Conservation (phyloP, 768 basidiomycete species). For the Lactifluus rugatus region DNA sequence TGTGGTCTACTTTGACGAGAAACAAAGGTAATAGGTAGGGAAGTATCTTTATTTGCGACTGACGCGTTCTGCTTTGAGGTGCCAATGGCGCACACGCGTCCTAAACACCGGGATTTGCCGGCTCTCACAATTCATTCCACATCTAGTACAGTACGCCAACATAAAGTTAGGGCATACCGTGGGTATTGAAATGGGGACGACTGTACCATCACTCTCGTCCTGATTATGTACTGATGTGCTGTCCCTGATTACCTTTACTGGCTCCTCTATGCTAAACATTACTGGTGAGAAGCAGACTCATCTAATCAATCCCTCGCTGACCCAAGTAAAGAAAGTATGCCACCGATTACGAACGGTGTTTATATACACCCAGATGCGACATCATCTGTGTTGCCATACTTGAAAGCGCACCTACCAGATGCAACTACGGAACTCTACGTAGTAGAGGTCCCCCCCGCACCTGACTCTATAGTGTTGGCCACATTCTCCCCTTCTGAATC, state of each 20-base stretch:
- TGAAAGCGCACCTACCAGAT: neutral
- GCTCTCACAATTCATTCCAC: too few relatives aligned
- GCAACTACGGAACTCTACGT: neutral
- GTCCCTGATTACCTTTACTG: neutral
- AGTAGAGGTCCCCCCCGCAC: neutral
- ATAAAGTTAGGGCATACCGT: too few relatives aligned
- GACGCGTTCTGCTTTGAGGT: slow-evolving; percentile 2
- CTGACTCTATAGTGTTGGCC: neutral
- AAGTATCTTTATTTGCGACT: neutral
- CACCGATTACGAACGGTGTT: neutral
- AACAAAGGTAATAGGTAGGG: neutral
- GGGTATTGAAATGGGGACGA: too few relatives aligned
- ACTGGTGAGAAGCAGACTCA: neutral
- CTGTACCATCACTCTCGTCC: neutral
- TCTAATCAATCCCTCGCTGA: neutral
- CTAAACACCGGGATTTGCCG: neutral
- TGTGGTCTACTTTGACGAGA: neutral
- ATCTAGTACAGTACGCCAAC: too few relatives aligned
- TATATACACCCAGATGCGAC: neutral
- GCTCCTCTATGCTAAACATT: neutral
- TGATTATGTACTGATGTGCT: neutral
- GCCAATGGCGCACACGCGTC: neutral
- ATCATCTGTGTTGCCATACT: neutral
- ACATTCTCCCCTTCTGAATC: neutral
- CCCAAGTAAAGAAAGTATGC: neutral